Evolutionary conservation across 1,284 basidiomycete species (phyloP).

Genomic region (Marasmius sp.): DNA sequence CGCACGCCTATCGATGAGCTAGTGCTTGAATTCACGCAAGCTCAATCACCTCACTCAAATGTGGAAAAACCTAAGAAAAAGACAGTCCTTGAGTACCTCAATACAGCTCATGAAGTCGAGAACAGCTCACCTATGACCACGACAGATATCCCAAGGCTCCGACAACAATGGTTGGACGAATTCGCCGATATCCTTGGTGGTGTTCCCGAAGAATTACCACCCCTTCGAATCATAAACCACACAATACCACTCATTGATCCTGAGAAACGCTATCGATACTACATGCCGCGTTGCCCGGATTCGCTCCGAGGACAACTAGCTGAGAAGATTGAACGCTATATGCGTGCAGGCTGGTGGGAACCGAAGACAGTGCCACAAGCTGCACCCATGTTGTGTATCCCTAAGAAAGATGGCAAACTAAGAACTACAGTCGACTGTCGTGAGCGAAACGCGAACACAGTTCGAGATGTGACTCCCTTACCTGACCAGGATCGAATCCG

Average conservation of each 20-base stretch:
- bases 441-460: slow-evolving; percentile 28
- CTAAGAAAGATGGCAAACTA: slow-evolving; percentile 23
- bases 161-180: background rate
- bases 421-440: no score
- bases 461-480: slow-evolving; percentile 28
- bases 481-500: slow-evolving; percentile 26
- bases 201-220: slow-evolving; percentile 14
- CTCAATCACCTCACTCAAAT: background rate
- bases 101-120: background rate
- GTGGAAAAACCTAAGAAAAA: background rate
- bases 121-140: background rate
- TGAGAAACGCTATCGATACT: slow-evolving; percentile 20
- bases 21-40: background rate
- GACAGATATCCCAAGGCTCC: background rate
- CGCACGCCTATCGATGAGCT: background rate
- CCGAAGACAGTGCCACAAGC: slow-evolving; percentile 29
- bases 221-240: slow-evolving; percentile 23
- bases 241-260: slow-evolving; percentile 25
- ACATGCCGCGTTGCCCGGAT: slow-evolving; percentile 22
- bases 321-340: slow-evolving; percentile 25
- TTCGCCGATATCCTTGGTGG: slow-evolving; percentile 1
- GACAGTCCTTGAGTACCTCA: background rate
- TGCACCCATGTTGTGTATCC: slow-evolving; percentile 25
- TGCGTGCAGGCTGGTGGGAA: no score
- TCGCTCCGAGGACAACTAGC: slow-evolving; percentile 13